Evolutionary conservation across 2,329 filamentous ascomycete species (phyloP).

Genomic region (Ceratocystis harringtonii): DNA sequence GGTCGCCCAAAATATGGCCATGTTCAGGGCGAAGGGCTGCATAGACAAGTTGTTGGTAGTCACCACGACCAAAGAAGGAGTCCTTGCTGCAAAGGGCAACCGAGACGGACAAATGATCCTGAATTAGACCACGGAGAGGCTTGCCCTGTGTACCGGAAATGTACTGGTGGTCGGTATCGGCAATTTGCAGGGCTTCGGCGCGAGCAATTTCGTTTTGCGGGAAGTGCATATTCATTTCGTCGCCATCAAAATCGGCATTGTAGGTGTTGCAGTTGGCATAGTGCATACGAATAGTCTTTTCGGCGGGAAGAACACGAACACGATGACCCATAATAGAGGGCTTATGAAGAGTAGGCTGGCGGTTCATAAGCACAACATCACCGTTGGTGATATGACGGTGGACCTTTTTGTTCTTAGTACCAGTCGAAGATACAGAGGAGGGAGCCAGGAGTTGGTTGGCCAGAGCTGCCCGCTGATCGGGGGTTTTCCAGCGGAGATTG

Average conservation of each 20-base stretch:
- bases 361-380: conserved; percentile 96
- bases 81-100: conserved; percentile 83
- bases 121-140: conserved; percentile 86
- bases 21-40: conserved; percentile 77
- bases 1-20: conserved; percentile 69
- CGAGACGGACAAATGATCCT: conserved; percentile 94
- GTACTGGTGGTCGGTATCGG: conserved; percentile 95
- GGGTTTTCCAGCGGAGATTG: conserved; percentile 71
- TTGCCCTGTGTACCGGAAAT: conserved; percentile 87
- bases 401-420: conserved; percentile 84
- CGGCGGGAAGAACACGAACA: conserved; percentile 77
- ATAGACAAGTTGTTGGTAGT: conserved; percentile 92
- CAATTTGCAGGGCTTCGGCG: conserved; percentile 81
- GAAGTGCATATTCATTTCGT: conserved; percentile 99
- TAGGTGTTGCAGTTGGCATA: conserved; percentile 99
- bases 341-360: conserved; percentile 93
- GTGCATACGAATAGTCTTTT: conserved; percentile 98
- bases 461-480: conserved; percentile 73
- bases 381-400: conserved; percentile 91
- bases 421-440: conserved; percentile 57
- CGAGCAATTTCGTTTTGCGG: conserved; percentile 91
- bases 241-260: conserved; percentile 97
- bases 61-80: conserved; percentile 71
- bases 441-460: conserved; percentile 88
- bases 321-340: conserved; percentile 98